Percentiles rank a stretch among this genome's conserved stretches.
Conservation (phyloP, 495 filamentous ascomycete genomes). For the Thermochaetoides thermophila region DNA sequence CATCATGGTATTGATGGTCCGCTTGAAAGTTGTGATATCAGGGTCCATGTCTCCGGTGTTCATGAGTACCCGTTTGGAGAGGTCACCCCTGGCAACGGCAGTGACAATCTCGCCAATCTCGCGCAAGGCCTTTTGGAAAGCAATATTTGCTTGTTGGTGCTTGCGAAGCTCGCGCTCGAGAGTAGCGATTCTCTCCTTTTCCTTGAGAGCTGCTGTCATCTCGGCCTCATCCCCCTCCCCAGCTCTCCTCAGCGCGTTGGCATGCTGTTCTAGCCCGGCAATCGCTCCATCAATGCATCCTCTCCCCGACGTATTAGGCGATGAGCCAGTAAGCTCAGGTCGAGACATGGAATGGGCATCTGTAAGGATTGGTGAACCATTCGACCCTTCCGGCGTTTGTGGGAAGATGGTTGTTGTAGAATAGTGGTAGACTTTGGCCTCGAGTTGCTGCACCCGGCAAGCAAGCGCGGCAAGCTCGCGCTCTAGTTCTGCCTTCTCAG, state of each 20-base stretch:
- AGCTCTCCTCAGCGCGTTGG: slow-evolving; percentile 58
- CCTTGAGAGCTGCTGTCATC: slow-evolving; percentile 38
- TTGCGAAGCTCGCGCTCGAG: slow-evolving; percentile 89
- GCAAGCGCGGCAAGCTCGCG: slow-evolving; percentile 54
- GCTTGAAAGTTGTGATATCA: slow-evolving; percentile 98
- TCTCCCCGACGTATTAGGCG: too few species aligned
- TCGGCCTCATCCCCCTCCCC: slow-evolving; percentile 16
- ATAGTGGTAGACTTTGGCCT: slow-evolving; percentile 41
- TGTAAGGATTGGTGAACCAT: too few species aligned
- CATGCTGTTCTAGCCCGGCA: slow-evolving; percentile 54
- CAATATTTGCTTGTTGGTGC: slow-evolving; percentile 94
- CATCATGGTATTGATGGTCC: slow-evolving; percentile 97
- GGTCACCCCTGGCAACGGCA: slow-evolving; percentile 85
- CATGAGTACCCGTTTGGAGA: slow-evolving; percentile 95
- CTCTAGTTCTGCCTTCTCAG: slow-evolving; percentile 55
- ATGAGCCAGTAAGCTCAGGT: too few species aligned
- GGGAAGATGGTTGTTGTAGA: too few species aligned
- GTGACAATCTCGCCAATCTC: slow-evolving; percentile 97
- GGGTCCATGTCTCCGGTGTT: slow-evolving; percentile 96
- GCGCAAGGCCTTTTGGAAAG: slow-evolving; percentile 90
- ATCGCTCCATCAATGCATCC: slow-evolving; percentile 62
- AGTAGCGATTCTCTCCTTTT: slow-evolving; percentile 37
- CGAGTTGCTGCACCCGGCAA: slow-evolving; percentile 51
- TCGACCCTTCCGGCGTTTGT: slow-evolving; percentile 45
- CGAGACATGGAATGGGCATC: too few species aligned